These are phyloP conservation scores for Penicillium silybi DNA, from an alignment of 495 filamentous ascomycete genomes.

Conservation along the genomic window DNA sequence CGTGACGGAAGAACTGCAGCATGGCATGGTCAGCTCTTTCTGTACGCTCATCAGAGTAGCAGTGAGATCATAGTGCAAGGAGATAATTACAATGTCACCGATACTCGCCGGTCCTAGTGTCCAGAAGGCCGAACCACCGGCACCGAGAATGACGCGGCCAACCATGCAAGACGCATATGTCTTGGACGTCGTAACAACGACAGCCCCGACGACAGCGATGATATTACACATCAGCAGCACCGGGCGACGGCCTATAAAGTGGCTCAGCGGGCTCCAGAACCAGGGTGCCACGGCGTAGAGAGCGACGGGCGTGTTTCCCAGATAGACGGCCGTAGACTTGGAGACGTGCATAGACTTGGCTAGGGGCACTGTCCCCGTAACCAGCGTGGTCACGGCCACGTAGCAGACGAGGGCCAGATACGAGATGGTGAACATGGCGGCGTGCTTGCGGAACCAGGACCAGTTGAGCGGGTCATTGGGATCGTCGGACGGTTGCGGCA, in stretches of 20 bases:
- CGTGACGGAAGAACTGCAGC: constrained; percentile 2
- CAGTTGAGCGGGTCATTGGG: constrained; percentile 19
- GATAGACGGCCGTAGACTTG: constrained; percentile 1
- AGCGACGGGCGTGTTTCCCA: constrained; percentile 2
- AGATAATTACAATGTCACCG: not conserved
- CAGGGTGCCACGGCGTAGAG: constrained; percentile 1
- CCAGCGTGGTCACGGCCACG: constrained; percentile 1
- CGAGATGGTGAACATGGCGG: constrained; percentile 3
- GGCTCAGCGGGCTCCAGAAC: constrained; percentile 3
- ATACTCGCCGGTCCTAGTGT: constrained; percentile 4
- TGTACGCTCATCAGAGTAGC: too few relatives aligned
- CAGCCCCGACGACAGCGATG: not conserved
- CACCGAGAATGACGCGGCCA: constrained; percentile 1
- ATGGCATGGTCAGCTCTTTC: not conserved
- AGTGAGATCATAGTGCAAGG: too few relatives aligned
- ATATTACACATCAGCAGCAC: not conserved
- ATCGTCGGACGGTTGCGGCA: constrained; percentile 13
- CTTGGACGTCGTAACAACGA: constrained; percentile 1
- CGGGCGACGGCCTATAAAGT: not conserved
- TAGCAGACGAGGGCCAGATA: constrained; percentile 2
- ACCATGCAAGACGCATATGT: constrained; percentile 2
- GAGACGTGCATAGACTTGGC: not conserved
- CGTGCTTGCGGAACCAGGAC: constrained; percentile 8
- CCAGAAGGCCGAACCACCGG: constrained; percentile 1
- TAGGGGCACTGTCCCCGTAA: constrained; percentile 1